Evolutionary conservation across 768 basidiomycete genomes (phyloP).

Genomic region (Boletus insuetus): DNA sequence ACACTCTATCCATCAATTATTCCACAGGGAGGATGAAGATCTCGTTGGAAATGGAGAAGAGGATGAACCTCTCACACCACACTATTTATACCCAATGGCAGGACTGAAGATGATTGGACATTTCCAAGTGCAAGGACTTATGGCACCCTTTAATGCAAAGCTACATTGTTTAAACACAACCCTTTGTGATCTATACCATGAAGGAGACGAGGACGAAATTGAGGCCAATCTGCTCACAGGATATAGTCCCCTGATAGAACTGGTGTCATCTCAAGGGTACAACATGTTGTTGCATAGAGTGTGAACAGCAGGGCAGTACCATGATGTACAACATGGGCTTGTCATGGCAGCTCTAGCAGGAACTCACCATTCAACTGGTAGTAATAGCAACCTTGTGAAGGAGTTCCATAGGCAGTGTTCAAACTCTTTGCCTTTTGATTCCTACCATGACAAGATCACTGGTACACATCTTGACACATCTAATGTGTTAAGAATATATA

Average conservation of each 20-base stretch:
- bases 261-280: neutral
- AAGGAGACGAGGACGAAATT: neutral
- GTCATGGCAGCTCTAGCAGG: neutral
- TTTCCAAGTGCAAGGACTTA: neutral
- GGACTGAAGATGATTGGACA: neutral
- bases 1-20: neutral
- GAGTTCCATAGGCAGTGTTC: neutral
- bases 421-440: neutral
- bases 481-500: neutral
- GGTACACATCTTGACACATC: neutral
- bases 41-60: neutral
- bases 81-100: conserved; percentile 1
- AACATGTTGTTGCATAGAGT: neutral
- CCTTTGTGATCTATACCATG: rapidly evolving
- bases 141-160: no score
- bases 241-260: neutral
- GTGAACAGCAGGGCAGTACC: neutral
- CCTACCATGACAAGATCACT: neutral
- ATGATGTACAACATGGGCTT: neutral
- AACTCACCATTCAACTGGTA: neutral
- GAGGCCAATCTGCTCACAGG: neutral
- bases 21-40: neutral
- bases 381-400: no score
- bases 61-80: neutral
- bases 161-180: no score